Evolutionary conservation across 192 early-diverging fungal genomes (phyloP).

Genomic region (Funneliformis mosseae): DNA sequence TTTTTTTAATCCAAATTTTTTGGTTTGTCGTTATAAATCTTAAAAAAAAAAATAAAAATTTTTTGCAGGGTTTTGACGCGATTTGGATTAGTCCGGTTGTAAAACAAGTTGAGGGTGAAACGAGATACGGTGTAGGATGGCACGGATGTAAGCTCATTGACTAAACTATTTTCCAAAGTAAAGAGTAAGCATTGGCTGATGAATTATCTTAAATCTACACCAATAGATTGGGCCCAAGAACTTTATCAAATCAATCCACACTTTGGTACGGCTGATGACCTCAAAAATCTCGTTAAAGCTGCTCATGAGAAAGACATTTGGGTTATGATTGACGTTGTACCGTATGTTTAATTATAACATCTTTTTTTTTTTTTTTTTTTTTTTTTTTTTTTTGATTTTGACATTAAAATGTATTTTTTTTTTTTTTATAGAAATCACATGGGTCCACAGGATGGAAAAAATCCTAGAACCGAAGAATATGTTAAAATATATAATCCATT

Average conservation of each 20-base stretch:
- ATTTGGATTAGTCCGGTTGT: constrained; percentile 47
- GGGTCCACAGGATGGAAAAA: neutral
- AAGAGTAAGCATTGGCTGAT: neutral
- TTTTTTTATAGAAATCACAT: neutral
- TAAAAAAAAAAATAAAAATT: neutral
- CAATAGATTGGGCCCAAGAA: constrained; percentile 47
- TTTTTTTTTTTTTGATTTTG: neutral
- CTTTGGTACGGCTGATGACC: constrained; percentile 49
- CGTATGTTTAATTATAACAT: constrained; percentile 19
- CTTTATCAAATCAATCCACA: constrained; percentile 45
- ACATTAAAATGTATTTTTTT: neutral
- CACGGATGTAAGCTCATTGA: constrained; percentile 16
- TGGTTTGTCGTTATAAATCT: neutral
- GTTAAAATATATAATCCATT: constrained; percentile 10
- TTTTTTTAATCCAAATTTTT: neutral
- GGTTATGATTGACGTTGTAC: constrained; percentile 53
- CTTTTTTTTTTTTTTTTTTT: neutral
- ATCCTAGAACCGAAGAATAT: neutral
- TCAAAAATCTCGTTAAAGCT: constrained; percentile 39
- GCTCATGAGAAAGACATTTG: constrained; percentile 45
- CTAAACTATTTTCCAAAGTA: constrained; percentile 39
- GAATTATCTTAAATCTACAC: neutral
- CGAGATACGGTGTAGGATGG: constrained; percentile 7
- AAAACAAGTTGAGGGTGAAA: constrained; percentile 32
- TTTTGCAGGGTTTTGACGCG: constrained; percentile 53